Percentiles rank a stretch among this genome's conserved stretches.
Evolutionary conservation across 2,329 filamentous ascomycete species (phyloP).

Genomic region (Alternaria rosae): DNA sequence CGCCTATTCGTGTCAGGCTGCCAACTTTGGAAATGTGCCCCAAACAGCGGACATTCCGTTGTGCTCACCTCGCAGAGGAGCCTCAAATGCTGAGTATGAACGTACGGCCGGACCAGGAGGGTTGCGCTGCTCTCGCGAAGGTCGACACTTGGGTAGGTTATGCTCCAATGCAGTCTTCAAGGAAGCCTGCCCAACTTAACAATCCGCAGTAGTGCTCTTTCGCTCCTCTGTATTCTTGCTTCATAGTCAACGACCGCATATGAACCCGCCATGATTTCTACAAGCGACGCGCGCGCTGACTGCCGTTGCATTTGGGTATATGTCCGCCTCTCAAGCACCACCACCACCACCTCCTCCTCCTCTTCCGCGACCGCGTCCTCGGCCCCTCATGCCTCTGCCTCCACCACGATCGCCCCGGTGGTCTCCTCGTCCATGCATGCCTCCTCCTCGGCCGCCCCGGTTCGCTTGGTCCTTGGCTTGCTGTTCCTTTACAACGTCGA

Average conservation of each 20-base stretch:
- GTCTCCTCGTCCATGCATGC: constrained; percentile 63
- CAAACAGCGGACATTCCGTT: not conserved
- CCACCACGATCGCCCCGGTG: constrained; percentile 60
- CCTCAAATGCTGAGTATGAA: not conserved
- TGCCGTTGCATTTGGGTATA: constrained; percentile 2
- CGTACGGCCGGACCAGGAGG: not conserved
- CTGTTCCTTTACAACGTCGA: constrained; percentile 91
- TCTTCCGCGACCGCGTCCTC: constrained; percentile 60
- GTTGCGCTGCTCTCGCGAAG: not conserved
- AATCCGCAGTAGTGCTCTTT: not conserved
- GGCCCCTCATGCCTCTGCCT: constrained; percentile 63
- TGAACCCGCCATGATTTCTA: not conserved
- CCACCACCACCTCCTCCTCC: constrained; percentile 60
- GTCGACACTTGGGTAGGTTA: constrained; percentile 5
- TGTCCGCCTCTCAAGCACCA: constrained; percentile 31
- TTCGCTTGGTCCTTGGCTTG: constrained; percentile 73
- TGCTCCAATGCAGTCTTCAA: not conserved
- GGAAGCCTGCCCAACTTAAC: not conserved
- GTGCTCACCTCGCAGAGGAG: not conserved
- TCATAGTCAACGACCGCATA: not conserved
- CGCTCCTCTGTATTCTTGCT: not conserved
- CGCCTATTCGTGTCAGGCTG: not conserved
- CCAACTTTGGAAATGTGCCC: not conserved
- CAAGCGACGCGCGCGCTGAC: constrained; percentile 6
- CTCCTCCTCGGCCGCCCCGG: constrained; percentile 72